These are phyloP conservation scores for Cytospora leucostoma DNA, from an alignment of 2,329 filamentous ascomycete species.

Conservation along the genomic window DNA sequence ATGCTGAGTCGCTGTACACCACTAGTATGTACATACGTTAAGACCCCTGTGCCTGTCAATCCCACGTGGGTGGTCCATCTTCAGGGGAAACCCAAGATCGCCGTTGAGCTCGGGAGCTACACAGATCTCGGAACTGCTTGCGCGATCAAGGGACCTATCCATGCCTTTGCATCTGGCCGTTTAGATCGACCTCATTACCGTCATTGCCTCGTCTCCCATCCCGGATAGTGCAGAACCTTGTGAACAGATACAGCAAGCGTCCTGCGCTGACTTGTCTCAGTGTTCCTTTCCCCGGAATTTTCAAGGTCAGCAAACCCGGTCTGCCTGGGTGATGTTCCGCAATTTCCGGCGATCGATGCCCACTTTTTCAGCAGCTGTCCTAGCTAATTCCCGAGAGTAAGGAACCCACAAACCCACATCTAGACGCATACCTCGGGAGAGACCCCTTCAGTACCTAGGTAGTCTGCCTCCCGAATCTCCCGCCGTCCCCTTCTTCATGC, in stretches of 20 bases:
- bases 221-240: neutral
- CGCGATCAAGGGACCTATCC: neutral
- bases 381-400: slow-evolving; percentile 1
- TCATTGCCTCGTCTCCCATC: neutral
- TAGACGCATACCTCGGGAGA: too few species aligned
- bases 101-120: neutral
- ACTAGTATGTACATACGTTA: neutral
- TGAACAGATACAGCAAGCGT: neutral
- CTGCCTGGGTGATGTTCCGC: neutral
- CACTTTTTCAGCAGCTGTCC: slow-evolving; percentile 10
- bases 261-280: neutral
- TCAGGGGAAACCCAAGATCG: slow-evolving; percentile 13
- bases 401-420: neutral
- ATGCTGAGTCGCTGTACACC: neutral
- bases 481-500: slow-evolving; percentile 11
- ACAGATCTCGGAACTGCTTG: slow-evolving; percentile 12
- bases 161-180: neutral
- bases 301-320: neutral
- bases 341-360: slow-evolving; percentile 15
- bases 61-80: neutral
- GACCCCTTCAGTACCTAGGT: too few species aligned
- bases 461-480: neutral
- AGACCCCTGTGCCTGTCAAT: slow-evolving; percentile 1
- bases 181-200: neutral
- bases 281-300: neutral